Conservation (phyloP, 306 rosid species). For the Pterocarpus santalinus region DNA sequence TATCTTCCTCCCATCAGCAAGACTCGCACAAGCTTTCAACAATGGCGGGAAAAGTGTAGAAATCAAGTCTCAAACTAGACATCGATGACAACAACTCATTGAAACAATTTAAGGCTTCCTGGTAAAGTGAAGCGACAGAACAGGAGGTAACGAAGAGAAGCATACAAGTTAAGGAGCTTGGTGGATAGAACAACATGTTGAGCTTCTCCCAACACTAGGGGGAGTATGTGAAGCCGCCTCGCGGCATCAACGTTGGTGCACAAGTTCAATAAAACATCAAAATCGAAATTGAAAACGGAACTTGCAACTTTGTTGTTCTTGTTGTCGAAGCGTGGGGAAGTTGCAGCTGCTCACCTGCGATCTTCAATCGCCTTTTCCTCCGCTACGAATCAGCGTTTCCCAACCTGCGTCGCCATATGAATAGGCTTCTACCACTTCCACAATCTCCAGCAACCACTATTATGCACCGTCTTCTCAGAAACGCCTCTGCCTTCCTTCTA, state of each 20-base stretch:
- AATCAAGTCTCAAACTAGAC: conserved; percentile 49
- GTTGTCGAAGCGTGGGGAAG: no score
- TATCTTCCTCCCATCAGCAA: conserved; percentile 49
- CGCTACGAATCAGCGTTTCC: no score
- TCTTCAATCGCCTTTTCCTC: no score
- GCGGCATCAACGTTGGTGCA: conserved; percentile 37
- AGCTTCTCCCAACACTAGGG: conserved; percentile 47
- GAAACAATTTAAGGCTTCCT: conserved; percentile 43
- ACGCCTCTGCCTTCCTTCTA: no score
- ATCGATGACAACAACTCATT: conserved; percentile 30
- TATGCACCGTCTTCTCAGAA: no score
- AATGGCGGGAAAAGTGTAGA: conserved; percentile 55
- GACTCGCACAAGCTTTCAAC: conserved; percentile 49
- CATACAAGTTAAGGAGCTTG: no score
- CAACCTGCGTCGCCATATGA: no score
- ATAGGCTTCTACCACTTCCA: no score
- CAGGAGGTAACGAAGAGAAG: conserved; percentile 24
- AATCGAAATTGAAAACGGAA: conserved; percentile 2
- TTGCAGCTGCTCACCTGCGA: background rate
- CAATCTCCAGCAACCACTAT: no score
- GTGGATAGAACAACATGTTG: conserved; percentile 41
- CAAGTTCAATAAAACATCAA: conserved; percentile 38
- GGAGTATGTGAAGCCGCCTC: conserved; percentile 51
- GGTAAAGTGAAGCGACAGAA: conserved; percentile 41
- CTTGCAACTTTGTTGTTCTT: background rate